Base-by-base conservation (phyloP, 176 grass and related monocot genomes). In the Aegilops bicornis region DNA sequence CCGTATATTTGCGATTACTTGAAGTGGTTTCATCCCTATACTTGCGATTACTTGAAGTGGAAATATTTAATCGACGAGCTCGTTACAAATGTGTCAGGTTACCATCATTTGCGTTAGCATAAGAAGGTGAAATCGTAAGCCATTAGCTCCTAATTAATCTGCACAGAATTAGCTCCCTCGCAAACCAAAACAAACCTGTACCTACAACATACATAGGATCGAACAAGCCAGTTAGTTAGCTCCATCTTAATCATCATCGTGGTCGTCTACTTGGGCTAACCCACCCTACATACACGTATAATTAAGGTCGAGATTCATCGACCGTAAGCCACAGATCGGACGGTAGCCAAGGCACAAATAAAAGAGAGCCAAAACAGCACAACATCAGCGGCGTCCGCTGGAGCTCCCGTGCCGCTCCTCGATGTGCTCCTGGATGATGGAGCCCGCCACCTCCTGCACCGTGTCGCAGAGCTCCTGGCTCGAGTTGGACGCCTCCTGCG, bases 381-480 rank as follows among this genome's bases (percentile, higher is more conserved):
- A 3, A 40, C 30, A 58, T 50, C 74, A 77, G 74, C 32, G 20
- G 24, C 30, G 22, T 11, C 15, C 9, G 20, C 19, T 59, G 56
- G 7, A 8, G 7, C 64, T 69, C 6, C 71, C 66, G 23, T 74
- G 39, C 25, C 12, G 71, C 29, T 48, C 68, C 36, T 83, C 67
- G 23, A 37, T 56, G 1, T 47, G 78, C 3, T 86, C 84, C 64
- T 90, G 84, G 19, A 89, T 89, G 19, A 89, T 89, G 7, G 71
- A 45, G 0, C 69, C 88, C 2, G 83, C 74, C 71, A 71, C 73
- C 31, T 86, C 84, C 37, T 90, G 84, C 84, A 86, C 89, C 52
- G 84, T 86, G 40, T 90, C 89, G 14, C 84, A 86, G 63, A 90
- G 89, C 22, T 90, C 89, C 56, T 86, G 89, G 84, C 79, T 86